These are phyloP conservation scores for Cylindrotheca fusiformis DNA, from an alignment of 108 stramenopile species.

Conservation along the genomic window DNA sequence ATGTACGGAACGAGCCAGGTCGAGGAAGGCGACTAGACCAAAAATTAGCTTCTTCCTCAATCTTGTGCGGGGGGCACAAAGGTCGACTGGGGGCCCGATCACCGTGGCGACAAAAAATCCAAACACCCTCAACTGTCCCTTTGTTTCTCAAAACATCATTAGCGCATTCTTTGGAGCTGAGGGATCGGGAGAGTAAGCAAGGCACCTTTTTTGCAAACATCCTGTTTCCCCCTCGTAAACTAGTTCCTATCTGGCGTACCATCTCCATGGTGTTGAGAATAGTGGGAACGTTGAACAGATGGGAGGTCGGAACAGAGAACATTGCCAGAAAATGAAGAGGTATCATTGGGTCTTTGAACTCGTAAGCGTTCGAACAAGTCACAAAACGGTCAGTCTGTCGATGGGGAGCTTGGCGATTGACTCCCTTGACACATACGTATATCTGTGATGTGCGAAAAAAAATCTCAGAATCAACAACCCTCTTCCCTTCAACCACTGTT, in stretches of 20 bases:
- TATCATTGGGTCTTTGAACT: no score
- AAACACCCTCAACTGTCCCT: slow-evolving; percentile 57
- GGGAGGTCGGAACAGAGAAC: no score
- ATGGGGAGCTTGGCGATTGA: no score
- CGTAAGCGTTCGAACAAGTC: no score
- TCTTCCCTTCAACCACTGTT: no score
- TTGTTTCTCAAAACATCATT: slow-evolving; percentile 36
- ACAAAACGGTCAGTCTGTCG: no score
- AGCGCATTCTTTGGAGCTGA: not conserved
- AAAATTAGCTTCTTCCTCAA: slow-evolving; percentile 35
- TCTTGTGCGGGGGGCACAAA: slow-evolving; percentile 29
- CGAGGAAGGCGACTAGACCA: slow-evolving; percentile 54
- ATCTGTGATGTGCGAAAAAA: no score
- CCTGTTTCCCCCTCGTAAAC: not conserved
- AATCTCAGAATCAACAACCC: no score
- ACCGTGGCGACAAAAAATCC: slow-evolving; percentile 78
- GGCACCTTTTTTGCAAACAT: not conserved
- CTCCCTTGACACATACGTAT: no score
- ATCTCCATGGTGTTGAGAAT: no score
- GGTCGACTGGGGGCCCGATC: slow-evolving; percentile 65
- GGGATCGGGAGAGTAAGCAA: not conserved
- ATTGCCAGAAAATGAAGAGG: no score
- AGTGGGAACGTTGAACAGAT: no score
- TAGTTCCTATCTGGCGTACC: not conserved
- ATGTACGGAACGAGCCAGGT: slow-evolving; percentile 19